Evolutionary conservation across 257 asterid genomes (phyloP).

Genomic region (Solanum bulbocastanum): DNA sequence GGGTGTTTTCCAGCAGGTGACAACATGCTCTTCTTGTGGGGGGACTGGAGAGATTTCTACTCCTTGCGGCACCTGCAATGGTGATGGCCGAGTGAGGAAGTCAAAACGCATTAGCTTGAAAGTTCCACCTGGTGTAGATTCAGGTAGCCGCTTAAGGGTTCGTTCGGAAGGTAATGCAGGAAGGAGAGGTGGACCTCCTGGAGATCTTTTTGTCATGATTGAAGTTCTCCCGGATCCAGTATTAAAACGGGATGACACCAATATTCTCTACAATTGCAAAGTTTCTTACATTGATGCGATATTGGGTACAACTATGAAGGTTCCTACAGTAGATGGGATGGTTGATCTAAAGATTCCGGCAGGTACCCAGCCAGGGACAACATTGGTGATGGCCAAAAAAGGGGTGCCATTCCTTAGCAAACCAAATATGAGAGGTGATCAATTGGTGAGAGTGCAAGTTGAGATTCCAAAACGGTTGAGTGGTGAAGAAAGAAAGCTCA

Average conservation of each 20-base stretch:
- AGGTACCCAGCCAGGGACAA: slow-evolving; percentile 93
- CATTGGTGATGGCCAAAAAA: slow-evolving; percentile 83
- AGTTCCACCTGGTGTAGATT: slow-evolving; percentile 90
- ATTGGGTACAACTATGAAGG: slow-evolving; percentile 68
- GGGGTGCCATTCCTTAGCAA: slow-evolving; percentile 77
- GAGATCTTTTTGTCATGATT: slow-evolving; percentile 78
- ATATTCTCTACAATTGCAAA: slow-evolving; percentile 80
- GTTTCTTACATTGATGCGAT: slow-evolving; percentile 84
- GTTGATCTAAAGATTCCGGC: slow-evolving; percentile 84
- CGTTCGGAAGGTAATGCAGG: slow-evolving; percentile 93
- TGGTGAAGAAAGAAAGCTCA: slow-evolving; percentile 82
- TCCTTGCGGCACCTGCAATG: slow-evolving; percentile 77
- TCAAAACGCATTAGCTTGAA: slow-evolving; percentile 90
- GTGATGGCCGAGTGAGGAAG: slow-evolving; percentile 76
- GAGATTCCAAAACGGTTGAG: slow-evolving; percentile 93
- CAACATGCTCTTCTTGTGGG: slow-evolving; percentile 79
- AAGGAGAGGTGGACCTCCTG: slow-evolving; percentile 82
- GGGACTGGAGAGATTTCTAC: slow-evolving; percentile 79
- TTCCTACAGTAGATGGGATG: slow-evolving; percentile 88
- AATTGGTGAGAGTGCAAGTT: slow-evolving; percentile 87
- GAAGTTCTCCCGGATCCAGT: slow-evolving; percentile 75
- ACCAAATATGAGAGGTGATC: slow-evolving; percentile 88
- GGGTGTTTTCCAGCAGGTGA: slow-evolving; percentile 94
- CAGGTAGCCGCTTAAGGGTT: slow-evolving; percentile 81
- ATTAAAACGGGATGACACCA: slow-evolving; percentile 76